Percentiles rank a stretch among this genome's conserved stretches.
Conservation (phyloP, 306 rosid genomes). For the Hippophae rhamnoides region DNA sequence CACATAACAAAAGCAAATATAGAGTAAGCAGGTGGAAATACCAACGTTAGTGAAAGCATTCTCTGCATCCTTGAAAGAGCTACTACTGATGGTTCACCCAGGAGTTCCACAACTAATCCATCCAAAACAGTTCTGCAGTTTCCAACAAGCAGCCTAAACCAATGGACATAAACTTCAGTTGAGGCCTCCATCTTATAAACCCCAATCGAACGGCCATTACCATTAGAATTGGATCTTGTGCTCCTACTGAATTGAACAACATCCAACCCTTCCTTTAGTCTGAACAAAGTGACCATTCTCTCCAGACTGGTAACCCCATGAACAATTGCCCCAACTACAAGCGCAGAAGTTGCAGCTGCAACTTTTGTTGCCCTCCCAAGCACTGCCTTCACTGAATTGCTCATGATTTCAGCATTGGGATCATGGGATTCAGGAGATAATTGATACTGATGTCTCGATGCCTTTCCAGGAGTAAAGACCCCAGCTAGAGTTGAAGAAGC, state of each 20-base stretch:
- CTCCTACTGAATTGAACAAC: conserved; percentile 65
- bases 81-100: conserved; percentile 70
- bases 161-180: conserved; percentile 73
- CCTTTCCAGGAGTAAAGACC: conserved; percentile 68
- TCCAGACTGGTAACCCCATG: conserved; percentile 82
- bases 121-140: conserved; percentile 73
- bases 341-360: conserved; percentile 86
- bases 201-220: conserved; percentile 66
- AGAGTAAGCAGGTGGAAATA: conserved; percentile 89
- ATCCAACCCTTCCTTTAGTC: conserved; percentile 84
- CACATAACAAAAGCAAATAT: conserved; percentile 71
- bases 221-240: conserved; percentile 79
- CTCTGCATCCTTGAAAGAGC: conserved; percentile 96
- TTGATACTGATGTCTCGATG: conserved; percentile 73
- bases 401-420: conserved; percentile 34
- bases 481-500: conserved; percentile 70
- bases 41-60: conserved; percentile 68
- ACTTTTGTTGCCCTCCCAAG: conserved; percentile 54
- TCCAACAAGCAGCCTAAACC: conserved; percentile 93
- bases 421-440: conserved; percentile 72
- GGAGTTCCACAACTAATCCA: conserved; percentile 77
- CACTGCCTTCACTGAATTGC: conserved; percentile 34
- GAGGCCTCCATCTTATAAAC: conserved; percentile 56
- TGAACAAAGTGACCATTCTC: conserved; percentile 76
- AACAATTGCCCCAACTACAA: conserved; percentile 67